Evolutionary conservation across 2,329 filamentous ascomycete species (phyloP), one percentile per base, ranked within the genome.

Genomic region (Chrysoporthe puriensis): DNA sequence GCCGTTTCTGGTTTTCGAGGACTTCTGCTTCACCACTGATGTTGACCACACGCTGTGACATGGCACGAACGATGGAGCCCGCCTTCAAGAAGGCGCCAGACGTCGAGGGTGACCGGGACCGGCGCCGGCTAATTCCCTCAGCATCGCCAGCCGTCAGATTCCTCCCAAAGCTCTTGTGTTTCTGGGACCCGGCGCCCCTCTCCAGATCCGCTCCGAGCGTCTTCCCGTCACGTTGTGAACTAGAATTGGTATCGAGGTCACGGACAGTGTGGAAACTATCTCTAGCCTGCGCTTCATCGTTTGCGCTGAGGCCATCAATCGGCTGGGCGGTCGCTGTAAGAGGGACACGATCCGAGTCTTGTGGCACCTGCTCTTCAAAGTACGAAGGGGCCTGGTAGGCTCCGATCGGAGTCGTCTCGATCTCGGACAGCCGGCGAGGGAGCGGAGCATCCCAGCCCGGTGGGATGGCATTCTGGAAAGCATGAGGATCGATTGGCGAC

Each of bases 41-140:
- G 76, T 98, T 98, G 75, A 99, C 96, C 66, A 99, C 94, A 82
- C 96, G 93, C 81, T 97, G 94, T 43, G 96, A 98, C 89, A 99
- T 97, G 70, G 88, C 88, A 71, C 91, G 87, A 79, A 94, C 88
- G 73, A 94, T 92, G 9, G 91, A 92, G 57, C 91, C 88, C 69
- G 91, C 91, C 72, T 88, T 85, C 34, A 85, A 87, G 63, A 94
- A 78, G 21, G 91, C 90, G 36, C 86, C 86, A 13, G 87, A 85
- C 9, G 86, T 84, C 21, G 89, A 90, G 2, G 87, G 83, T 1
- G 90, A 88, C 50, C 90, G 82, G 56, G 90, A 91, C 57, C 85
- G 81, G 63, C 84, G 82, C 63, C 76, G 76, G 68, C 80, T 78
- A 34, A 62, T 36, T 1, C 43, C 65, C 21, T 65, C 42, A 42